phyloP scores from a whole-genome alignment of 305 asterid genomes.

The Ilex paraguariensis region DNA sequence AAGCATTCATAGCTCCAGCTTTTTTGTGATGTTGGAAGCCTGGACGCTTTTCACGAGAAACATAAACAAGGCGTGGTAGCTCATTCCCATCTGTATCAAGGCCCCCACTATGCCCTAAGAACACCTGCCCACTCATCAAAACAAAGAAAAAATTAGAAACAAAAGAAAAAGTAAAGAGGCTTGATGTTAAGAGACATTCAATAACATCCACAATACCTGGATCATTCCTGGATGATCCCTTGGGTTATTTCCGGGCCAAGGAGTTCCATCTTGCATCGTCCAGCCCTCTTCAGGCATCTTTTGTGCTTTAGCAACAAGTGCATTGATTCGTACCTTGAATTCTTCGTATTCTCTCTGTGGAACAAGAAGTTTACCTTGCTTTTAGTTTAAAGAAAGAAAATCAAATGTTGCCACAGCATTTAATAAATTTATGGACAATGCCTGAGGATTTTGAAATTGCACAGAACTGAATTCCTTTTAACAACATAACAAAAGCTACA shows the following conservation, averaged over 20 bases:
- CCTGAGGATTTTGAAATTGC: neutral
- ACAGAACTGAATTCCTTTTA: neutral
- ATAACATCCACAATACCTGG: constrained; percentile 30
- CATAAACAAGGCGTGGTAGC: constrained; percentile 92
- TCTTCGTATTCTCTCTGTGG: constrained; percentile 61
- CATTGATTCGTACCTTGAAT: constrained; percentile 46
- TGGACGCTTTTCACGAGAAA: constrained; percentile 96
- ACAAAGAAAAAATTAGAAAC: constrained; percentile 4
- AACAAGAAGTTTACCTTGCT: neutral
- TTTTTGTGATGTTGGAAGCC: constrained; percentile 99
- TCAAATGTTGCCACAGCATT: neutral
- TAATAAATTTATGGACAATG: neutral
- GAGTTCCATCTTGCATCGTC: constrained; percentile 59
- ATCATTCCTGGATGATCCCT: constrained; percentile 65
- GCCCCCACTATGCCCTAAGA: constrained; percentile 90
- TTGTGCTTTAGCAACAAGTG: constrained; percentile 53
- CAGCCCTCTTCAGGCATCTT: constrained; percentile 63
- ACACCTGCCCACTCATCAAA: constrained; percentile 41
- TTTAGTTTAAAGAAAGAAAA: neutral
- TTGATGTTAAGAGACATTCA: constrained; percentile 2
- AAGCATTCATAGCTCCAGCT: constrained; percentile 98
- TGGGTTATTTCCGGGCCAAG: constrained; percentile 60
- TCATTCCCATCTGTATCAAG: constrained; percentile 88
- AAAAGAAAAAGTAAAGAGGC: constrained; percentile 11
- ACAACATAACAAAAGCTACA: neutral